phyloP scores from a whole-genome alignment of 2,329 filamentous ascomycete genomes.

The Aspergillus sp. region DNA sequence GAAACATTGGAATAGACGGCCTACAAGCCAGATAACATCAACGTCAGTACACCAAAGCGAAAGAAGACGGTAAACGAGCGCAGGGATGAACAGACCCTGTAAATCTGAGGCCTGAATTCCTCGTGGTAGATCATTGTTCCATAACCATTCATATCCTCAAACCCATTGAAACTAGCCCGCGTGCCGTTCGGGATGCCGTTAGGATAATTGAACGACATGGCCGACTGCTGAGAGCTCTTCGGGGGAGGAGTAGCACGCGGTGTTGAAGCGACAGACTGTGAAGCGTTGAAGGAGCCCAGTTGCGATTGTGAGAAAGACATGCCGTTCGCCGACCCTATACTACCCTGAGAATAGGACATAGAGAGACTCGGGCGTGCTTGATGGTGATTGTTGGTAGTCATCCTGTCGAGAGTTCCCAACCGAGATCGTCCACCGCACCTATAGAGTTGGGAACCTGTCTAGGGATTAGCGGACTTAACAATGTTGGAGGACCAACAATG shows the following conservation, averaged over 20 bases:
- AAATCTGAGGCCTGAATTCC: constrained; percentile 48
- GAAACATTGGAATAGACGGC: constrained; percentile 94
- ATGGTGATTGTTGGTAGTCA: constrained; percentile 33
- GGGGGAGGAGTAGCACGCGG: constrained; percentile 47
- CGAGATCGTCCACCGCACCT: constrained; percentile 9
- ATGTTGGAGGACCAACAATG: constrained; percentile 5
- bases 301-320: constrained; percentile 40
- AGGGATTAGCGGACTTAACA: constrained; percentile 4
- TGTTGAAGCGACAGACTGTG: constrained; percentile 47
- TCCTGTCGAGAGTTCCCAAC: constrained; percentile 16
- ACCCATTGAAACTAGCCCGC: constrained; percentile 37
- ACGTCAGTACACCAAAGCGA: constrained; percentile 13
- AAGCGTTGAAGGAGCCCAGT: constrained; percentile 43
- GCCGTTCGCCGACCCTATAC: constrained; percentile 38
- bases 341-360: constrained; percentile 43
- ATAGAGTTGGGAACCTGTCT: constrained; percentile 1
- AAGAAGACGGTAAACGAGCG: neutral
- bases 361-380: constrained; percentile 27
- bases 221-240: constrained; percentile 43
- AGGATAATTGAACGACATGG: constrained; percentile 40
- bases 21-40: constrained; percentile 34
- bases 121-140: constrained; percentile 39
- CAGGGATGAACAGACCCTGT: constrained; percentile 39
- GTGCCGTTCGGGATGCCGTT: constrained; percentile 36
- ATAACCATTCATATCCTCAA: constrained; percentile 43